These are phyloP conservation scores for Calvatia gigantea DNA, from an alignment of 768 basidiomycete species.

Conservation along the genomic window DNA sequence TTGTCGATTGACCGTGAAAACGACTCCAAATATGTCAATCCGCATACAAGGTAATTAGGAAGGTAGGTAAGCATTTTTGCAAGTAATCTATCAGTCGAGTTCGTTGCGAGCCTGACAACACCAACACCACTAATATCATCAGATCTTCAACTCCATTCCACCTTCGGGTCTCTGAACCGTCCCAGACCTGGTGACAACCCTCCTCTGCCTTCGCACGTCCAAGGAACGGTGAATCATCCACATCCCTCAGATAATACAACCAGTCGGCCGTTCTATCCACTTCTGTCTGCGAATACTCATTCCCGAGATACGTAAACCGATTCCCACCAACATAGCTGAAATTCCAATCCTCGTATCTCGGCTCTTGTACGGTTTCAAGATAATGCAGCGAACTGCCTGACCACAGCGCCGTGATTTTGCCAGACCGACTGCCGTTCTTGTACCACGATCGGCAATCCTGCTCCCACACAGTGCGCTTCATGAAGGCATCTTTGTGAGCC, in stretches of 20 bases:
- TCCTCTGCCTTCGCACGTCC: conserved; percentile 15
- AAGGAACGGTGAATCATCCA: conserved; percentile 17
- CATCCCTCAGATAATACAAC: conserved; percentile 24
- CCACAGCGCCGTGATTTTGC: conserved; percentile 28
- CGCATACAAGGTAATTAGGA: no score
- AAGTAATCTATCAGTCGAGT: no score
- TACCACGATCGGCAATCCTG: conserved; percentile 29
- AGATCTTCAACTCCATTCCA: no score
- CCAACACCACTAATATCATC: no score
- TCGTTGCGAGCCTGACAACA: no score
- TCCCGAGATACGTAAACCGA: conserved; percentile 26
- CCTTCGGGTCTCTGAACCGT: background rate
- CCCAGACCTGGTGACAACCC: conserved; percentile 5
- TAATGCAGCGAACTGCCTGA: conserved; percentile 29
- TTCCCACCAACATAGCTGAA: conserved; percentile 24
- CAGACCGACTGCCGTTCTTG: conserved; percentile 20
- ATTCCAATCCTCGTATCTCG: conserved; percentile 28
- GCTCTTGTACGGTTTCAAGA: conserved; percentile 24
- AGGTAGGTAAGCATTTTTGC: no score
- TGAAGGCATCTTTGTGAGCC: conserved; percentile 25
- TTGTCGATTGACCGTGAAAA: no score
- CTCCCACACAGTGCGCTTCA: conserved; percentile 26
- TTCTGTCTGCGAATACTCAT: conserved; percentile 28
- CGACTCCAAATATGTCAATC: no score
- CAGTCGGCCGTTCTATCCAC: conserved; percentile 23